phyloP scores from a whole-genome alignment of 2,329 filamentous ascomycete species.

The Fusarium floridanum region DNA sequence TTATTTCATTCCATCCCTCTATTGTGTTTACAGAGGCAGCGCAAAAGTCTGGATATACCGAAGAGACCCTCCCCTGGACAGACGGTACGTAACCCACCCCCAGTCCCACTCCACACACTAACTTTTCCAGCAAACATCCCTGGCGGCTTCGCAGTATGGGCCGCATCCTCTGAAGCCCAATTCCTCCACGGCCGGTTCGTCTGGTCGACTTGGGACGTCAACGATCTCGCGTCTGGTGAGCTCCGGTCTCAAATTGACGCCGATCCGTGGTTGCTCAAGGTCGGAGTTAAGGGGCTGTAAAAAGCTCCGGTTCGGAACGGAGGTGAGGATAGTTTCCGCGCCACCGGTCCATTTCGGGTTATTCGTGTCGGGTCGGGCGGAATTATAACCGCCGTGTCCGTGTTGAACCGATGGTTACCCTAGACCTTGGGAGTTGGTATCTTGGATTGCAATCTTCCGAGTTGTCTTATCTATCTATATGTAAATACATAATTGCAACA shows the following conservation, averaged over 20 bases:
- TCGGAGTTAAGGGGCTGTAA: conserved; percentile 41
- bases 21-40: conserved; percentile 51
- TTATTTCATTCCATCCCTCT: conserved; percentile 58
- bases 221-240: conserved; percentile 52
- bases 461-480: not conserved
- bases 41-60: conserved; percentile 34
- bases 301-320: not conserved
- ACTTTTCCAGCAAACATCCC: conserved; percentile 52
- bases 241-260: conserved; percentile 20
- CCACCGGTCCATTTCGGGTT: not conserved
- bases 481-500: not conserved
- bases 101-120: not conserved
- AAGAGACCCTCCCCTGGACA: conserved; percentile 39
- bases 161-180: conserved; percentile 55
- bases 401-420: not conserved
- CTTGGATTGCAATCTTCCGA: too few relatives aligned
- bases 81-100: conserved; percentile 18
- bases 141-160: conserved; percentile 59
- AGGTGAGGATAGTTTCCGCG: not conserved
- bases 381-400: not conserved
- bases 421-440: not conserved
- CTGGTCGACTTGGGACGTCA: conserved; percentile 65
- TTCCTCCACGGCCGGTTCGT: conserved; percentile 62
- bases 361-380: not conserved
- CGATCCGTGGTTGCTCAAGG: conserved; percentile 40